Conservation (phyloP, 495 filamentous ascomycete genomes). For the Xylaria cubensis region DNA sequence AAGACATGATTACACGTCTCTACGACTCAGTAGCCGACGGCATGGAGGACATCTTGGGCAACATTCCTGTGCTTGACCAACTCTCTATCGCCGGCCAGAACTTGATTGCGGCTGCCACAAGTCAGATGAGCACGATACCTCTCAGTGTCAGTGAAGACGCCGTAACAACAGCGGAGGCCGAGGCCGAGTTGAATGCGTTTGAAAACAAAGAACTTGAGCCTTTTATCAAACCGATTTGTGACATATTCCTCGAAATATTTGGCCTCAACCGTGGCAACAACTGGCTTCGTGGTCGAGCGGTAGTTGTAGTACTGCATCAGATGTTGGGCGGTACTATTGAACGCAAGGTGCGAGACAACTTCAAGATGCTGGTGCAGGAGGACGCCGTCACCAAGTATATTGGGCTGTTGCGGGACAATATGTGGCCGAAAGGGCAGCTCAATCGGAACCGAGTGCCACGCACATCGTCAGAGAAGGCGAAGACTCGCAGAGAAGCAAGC, state of each 20-base stretch:
- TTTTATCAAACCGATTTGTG: constrained; percentile 97
- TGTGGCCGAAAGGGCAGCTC: constrained; percentile 79
- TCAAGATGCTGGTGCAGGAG: constrained; percentile 72
- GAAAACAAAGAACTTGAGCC: constrained; percentile 89
- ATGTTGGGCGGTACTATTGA: constrained; percentile 93
- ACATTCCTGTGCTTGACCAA: constrained; percentile 94
- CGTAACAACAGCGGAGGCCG: constrained; percentile 82
- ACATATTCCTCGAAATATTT: constrained; percentile 95
- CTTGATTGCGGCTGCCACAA: constrained; percentile 85
- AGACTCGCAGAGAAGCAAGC: constrained; percentile 75
- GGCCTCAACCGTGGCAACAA: constrained; percentile 94
- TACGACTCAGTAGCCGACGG: constrained; percentile 97
- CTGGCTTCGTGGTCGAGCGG: constrained; percentile 91
- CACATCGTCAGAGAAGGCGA: constrained; percentile 69
- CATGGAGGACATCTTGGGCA: constrained; percentile 97
- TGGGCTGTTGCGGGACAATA: constrained; percentile 66
- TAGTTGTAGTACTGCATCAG: constrained; percentile 88
- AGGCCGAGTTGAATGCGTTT: constrained; percentile 93
- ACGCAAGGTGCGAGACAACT: constrained; percentile 85
- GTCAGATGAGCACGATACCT: constrained; percentile 67
- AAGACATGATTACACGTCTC: constrained; percentile 90
- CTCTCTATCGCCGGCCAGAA: constrained; percentile 92
- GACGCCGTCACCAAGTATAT: constrained; percentile 80
- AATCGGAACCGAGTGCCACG: constrained; percentile 60
- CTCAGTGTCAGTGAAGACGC: constrained; percentile 55